These are phyloP conservation scores for Xylariales sp. DNA, from an alignment of 2,329 filamentous ascomycete genomes.

Conservation along the genomic window DNA sequence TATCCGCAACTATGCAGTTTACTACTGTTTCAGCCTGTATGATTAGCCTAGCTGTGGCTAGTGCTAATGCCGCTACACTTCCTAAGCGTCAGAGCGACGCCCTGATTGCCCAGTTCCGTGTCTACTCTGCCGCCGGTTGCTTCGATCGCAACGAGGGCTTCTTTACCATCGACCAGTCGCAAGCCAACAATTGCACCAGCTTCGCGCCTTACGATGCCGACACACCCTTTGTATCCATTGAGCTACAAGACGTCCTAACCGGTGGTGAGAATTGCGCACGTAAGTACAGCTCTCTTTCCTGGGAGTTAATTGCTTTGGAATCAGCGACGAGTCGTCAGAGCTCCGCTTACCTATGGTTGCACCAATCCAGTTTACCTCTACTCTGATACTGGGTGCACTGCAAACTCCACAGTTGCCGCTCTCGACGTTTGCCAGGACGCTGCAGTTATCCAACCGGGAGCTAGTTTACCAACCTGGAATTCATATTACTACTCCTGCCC, in stretches of 20 bases:
- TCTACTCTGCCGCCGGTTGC: slow-evolving; percentile 8
- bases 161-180: slow-evolving; percentile 8
- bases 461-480: slow-evolving; percentile 7
- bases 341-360: background rate
- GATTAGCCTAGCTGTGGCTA: no score
- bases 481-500: slow-evolving; percentile 3
- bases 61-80: no score
- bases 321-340: no score
- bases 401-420: background rate
- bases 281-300: no score
- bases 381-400: slow-evolving; percentile 2
- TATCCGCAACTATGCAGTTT: no score
- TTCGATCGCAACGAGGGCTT: slow-evolving; percentile 9
- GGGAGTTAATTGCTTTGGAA: no score
- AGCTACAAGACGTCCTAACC: background rate
- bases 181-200: slow-evolving; percentile 4
- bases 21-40: no score
- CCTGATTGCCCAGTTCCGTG: slow-evolving; percentile 9
- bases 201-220: background rate
- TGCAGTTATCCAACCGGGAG: background rate
- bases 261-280: slow-evolving; percentile 5
- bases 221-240: slow-evolving; percentile 4
- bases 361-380: slow-evolving; percentile 1
- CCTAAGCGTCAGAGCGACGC: no score
- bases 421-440: slow-evolving; percentile 6